Evolutionary conservation across 768 basidiomycete species (phyloP).

Genomic region (Leucocoprinus birnbaumii): DNA sequence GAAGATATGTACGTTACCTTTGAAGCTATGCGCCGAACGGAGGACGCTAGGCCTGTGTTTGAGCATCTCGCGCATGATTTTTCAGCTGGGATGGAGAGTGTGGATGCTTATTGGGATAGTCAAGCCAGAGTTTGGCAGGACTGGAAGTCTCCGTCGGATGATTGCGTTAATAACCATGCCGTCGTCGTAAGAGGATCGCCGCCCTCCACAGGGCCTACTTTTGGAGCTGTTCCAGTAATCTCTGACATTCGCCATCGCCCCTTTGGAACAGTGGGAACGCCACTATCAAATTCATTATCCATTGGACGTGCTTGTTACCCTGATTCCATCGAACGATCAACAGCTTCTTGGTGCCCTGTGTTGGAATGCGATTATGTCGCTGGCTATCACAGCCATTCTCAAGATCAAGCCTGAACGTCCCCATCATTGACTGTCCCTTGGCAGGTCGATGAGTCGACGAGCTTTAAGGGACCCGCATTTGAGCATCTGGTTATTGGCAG

Average conservation of each 20-base stretch:
- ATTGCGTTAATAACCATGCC: neutral
- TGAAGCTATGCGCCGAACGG: conserved; percentile 4
- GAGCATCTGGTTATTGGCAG: neutral
- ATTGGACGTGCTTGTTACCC: conserved; percentile 22
- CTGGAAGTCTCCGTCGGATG: conserved; percentile 12
- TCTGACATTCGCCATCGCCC: neutral
- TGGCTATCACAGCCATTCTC: conserved; percentile 2
- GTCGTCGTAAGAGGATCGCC: neutral
- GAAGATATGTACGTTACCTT: conserved; percentile 20
- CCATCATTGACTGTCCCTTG: neutral
- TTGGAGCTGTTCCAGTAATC: neutral
- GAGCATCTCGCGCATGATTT: conserved; percentile 20
- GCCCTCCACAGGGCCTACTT: neutral
- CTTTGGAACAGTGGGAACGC: neutral
- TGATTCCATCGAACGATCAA: conserved; percentile 46
- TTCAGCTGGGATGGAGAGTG: conserved; percentile 23
- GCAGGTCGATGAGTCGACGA: no score
- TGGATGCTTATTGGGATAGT: conserved; percentile 35
- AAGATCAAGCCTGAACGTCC: neutral
- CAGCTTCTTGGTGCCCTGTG: conserved; percentile 25
- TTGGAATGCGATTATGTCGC: conserved; percentile 15
- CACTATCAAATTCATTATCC: conserved; percentile 1
- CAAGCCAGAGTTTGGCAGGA: conserved; percentile 26
- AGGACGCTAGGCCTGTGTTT: conserved; percentile 14
- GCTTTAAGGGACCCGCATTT: neutral